Evolutionary conservation across 331 rosid genomes (phyloP).

Genomic region (Quercus lobata): DNA sequence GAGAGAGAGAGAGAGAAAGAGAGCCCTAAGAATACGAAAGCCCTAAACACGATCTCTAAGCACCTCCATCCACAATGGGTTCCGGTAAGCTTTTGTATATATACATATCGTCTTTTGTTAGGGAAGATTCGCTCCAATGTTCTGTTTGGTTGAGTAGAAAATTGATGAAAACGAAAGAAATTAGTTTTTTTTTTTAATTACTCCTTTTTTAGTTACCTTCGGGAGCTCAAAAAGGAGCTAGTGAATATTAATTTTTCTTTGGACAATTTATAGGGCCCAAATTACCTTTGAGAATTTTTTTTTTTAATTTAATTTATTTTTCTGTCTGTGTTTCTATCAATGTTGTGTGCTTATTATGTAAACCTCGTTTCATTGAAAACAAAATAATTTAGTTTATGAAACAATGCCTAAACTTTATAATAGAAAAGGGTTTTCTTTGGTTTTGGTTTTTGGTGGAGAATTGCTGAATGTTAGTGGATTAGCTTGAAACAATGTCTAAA

Average conservation of each 20-base stretch:
- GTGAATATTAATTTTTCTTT: background rate
- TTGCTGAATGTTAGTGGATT: background rate
- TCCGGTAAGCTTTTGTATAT: slow-evolving; percentile 33
- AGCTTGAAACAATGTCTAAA: background rate
- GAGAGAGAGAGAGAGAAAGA: background rate
- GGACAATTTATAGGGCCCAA: background rate
- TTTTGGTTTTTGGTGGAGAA: background rate
- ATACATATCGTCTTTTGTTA: background rate
- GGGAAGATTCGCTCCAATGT: background rate
- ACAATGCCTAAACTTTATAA: too few species aligned
- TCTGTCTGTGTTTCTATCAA: too few species aligned
- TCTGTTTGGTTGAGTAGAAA: background rate
- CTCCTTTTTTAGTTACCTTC: background rate
- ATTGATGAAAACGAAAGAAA: background rate
- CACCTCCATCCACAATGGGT: slow-evolving; percentile 32
- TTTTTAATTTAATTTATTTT: too few species aligned
- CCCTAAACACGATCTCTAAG: slow-evolving; percentile 30
- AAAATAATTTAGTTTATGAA: background rate
- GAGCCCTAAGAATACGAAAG: background rate
- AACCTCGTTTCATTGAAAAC: background rate
- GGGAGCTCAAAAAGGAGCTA: background rate
- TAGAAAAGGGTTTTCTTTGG: background rate
- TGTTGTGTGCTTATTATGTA: too few species aligned
- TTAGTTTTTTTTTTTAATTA: background rate
- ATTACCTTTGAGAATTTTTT: too few species aligned